Evolutionary conservation across 148 eudicot species (phyloP).

Genomic region (Rhododendron williamsianum): DNA sequence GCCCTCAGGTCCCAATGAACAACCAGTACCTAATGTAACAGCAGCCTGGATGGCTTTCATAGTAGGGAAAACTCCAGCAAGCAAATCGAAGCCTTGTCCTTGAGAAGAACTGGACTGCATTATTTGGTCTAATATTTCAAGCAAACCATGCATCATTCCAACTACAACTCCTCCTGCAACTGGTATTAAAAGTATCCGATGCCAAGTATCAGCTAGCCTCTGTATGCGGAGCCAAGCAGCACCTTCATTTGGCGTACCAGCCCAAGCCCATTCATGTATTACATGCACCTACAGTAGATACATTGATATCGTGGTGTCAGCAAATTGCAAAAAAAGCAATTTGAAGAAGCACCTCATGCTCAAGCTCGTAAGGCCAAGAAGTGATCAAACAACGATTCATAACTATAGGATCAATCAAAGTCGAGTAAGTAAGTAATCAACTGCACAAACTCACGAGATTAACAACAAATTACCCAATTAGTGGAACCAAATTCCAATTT

Average conservation of each 20-base stretch:
- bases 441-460: not conserved
- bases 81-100: constrained; percentile 59
- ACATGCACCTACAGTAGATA: constrained; percentile 61
- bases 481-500: not conserved
- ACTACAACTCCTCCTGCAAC: constrained; percentile 93
- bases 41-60: constrained; percentile 95
- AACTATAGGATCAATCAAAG: not conserved
- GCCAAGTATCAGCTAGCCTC: constrained; percentile 94
- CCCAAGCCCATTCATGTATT: constrained; percentile 98
- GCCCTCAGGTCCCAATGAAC: constrained; percentile 97
- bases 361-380: not conserved
- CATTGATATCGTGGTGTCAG: constrained; percentile 3
- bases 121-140: constrained; percentile 82
- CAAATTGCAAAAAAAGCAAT: constrained; percentile 8
- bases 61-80: constrained; percentile 62
- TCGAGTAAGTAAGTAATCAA: not conserved
- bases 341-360: constrained; percentile 8
- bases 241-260: constrained; percentile 95
- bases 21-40: constrained; percentile 86
- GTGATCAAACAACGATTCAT: not conserved
- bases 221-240: constrained; percentile 99
- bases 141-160: constrained; percentile 90
- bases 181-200: constrained; percentile 80
- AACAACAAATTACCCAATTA: not conserved
- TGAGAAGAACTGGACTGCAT: constrained; percentile 55